Conservation (phyloP, 2,329 filamentous ascomycete species). For the Colletotrichum brevisporum region DNA sequence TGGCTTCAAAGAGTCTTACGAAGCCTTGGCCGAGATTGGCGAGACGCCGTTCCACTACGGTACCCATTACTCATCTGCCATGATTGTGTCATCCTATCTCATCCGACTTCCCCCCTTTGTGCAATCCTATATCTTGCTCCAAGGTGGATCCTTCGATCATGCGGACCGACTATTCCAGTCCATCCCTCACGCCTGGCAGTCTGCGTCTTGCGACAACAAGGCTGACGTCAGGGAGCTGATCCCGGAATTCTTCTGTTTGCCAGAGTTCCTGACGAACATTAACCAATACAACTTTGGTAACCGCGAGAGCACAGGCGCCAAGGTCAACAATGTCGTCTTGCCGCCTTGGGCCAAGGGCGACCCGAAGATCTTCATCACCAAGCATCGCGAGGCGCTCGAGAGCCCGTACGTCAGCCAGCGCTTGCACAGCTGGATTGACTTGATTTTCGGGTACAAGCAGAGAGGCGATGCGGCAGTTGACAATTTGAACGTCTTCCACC, state of each 20-base stretch:
- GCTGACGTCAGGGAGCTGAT: slow-evolving; percentile 95
- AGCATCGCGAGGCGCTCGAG: slow-evolving; percentile 95
- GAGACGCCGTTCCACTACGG: slow-evolving; percentile 97
- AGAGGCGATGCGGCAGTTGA: slow-evolving; percentile 93
- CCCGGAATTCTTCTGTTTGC: slow-evolving; percentile 97
- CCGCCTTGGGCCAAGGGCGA: slow-evolving; percentile 98
- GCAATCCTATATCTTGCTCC: slow-evolving; percentile 92
- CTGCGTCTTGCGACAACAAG: slow-evolving; percentile 90
- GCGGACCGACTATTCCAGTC: slow-evolving; percentile 96
- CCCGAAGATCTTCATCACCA: slow-evolving; percentile 93
- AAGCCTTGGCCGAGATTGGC: slow-evolving; percentile 90
- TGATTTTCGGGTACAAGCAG: slow-evolving; percentile 95
- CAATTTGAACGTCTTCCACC: slow-evolving; percentile 94
- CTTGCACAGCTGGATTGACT: slow-evolving; percentile 94
- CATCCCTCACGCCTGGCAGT: slow-evolving; percentile 90
- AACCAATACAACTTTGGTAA: slow-evolving; percentile 95
- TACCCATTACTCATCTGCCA: slow-evolving; percentile 98
- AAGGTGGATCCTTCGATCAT: slow-evolving; percentile 97
- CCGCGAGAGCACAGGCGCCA: slow-evolving; percentile 83
- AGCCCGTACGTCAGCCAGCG: slow-evolving; percentile 92
- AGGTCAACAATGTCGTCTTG: slow-evolving; percentile 88
- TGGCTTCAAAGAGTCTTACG: slow-evolving; percentile 87
- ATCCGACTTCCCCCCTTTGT: slow-evolving; percentile 97
- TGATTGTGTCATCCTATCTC: slow-evolving; percentile 97
- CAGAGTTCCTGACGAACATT: slow-evolving; percentile 93